Base-by-base conservation (phyloP, 306 rosid genomes). In the Fragaria vesca region DNA sequence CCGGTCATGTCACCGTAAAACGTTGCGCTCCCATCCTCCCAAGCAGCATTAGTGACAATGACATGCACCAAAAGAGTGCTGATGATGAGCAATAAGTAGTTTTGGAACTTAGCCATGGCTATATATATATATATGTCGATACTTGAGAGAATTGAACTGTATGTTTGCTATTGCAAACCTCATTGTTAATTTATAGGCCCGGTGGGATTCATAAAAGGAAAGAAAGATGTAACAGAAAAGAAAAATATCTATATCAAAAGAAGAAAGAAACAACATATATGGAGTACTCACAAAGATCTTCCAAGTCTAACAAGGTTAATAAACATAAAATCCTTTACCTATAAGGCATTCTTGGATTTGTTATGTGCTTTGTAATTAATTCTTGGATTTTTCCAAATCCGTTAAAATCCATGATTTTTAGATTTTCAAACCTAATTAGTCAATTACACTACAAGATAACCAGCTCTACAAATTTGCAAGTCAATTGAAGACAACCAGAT, bases 1-100 rank as follows among this genome's bases (percentile, higher is more conserved):
- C 97, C 94, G 0, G 0, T 0, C 79, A 83, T 82, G 78, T 89
- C 96, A 3, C 97, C 97, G 26, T 91, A 91, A 71, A 91, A 94
- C 26, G 97, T 94, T 66, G 98, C 97, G 71, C 28, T 86, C 0
- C 90, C 98, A 46, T 80, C 77, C 0, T 75, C n/a, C 96, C 96
- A 93, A 28, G 16, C 18, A 11, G 17, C 36, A 28, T 24, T 1
- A 1, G 21, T 69, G 6, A 18, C 74, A 66, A 68, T 79, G 63
- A 73, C 78, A 30, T 52, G 82, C 15, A 50, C 30, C 10, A 77
- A 66, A 18, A 83, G 42, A 77, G 71, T 24, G 68, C 42, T 12
- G 11, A 63, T 13, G 76, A 83, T 73, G 57, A 79, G 48, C 52
- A 63, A 11, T 16, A 83, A 0, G 51, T 73, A 52, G 75, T 15